Evolutionary conservation across 2,329 filamentous ascomycete species (phyloP), one percentile per base, ranked within the genome.

Genomic region (Monosporascus sp.): DNA sequence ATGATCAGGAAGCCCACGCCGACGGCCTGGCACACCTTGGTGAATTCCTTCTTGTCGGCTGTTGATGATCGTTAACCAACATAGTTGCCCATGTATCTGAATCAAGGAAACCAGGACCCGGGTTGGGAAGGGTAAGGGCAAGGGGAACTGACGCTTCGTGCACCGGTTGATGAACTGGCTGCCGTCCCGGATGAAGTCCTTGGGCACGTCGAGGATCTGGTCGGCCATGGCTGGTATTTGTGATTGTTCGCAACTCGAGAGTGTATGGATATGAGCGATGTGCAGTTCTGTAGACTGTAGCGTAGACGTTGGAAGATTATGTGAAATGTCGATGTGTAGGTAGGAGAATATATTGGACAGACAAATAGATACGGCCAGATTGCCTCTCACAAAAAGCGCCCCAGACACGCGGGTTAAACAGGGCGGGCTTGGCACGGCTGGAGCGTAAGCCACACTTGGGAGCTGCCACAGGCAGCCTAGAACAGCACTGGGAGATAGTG

Each of bases 1-100:
- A 87, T 87, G 71, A 87, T 80, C 58, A 88, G 70, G 73, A 88
- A 88, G 55, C 85, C 85, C 58, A 86, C 79, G 54, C 84, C 85
- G 57, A 88, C 85, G 56, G 85, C 85, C 73, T 79, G 76, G 64
- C 57, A 60, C 49, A 64, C 75, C 72, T 80, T 80, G 62, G 80
- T 70, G 69, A 82, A 82, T 66, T 83, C 79, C 63, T 76, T 74
- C 63, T 70, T 66, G 65, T 80, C 77, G 53, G 77, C 76, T 78
- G 63, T 56, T 34, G 48, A 47, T 45, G 41, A 56, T 50, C 11
- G 17, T 40, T 16, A 31, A 36, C 56, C 66, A 58, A 64, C 52
- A 48, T 27, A 48, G 8, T 45, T 46, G 19, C 14, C 16, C 43
- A 34, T 43, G 57, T 54, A 61, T 61, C 20, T 48, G 51, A 27